These are phyloP conservation scores for Tricholomella constricta DNA, from an alignment of 768 basidiomycete genomes.

Conservation along the genomic window DNA sequence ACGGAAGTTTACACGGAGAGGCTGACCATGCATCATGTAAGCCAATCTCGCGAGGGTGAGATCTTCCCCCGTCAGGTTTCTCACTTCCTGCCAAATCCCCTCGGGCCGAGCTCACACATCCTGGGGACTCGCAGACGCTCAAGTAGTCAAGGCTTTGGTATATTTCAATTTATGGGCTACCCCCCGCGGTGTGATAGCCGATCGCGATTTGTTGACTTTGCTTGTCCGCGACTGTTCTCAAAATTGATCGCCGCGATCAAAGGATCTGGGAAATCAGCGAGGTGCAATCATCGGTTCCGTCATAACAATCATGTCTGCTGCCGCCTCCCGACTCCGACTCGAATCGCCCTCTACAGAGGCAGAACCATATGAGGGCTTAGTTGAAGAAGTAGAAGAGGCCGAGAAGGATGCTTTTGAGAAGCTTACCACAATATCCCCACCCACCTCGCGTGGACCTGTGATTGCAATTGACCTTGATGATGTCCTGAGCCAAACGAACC, in stretches of 20 bases:
- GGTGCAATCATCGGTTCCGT: background rate
- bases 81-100: too few relatives aligned
- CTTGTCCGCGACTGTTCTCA: too few relatives aligned
- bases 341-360: slow-evolving; percentile 11
- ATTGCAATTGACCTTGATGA: slow-evolving; percentile 72
- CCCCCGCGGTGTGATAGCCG: too few relatives aligned
- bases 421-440: slow-evolving; percentile 20
- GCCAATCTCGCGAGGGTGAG: too few relatives aligned
- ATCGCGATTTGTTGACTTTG: too few relatives aligned
- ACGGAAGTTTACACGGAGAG: too few relatives aligned
- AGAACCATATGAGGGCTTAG: slow-evolving; percentile 2
- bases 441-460: slow-evolving; percentile 34
- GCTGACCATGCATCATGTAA: too few relatives aligned
- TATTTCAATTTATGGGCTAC: too few relatives aligned
- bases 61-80: too few relatives aligned
- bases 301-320: slow-evolving; percentile 28
- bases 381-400: slow-evolving; percentile 13
- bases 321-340: slow-evolving; percentile 25
- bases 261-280: background rate
- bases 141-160: too few relatives aligned
- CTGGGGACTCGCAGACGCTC: too few relatives aligned
- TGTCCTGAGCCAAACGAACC: slow-evolving; percentile 67
- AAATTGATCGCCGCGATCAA: background rate
- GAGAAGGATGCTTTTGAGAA: slow-evolving; percentile 30
- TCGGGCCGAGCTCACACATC: too few relatives aligned